A percentile compares a stretch with the other conserved stretches of the same genome.
Evolutionary conservation across 2,329 filamentous ascomycete species (phyloP).

Genomic region (Penicillium occitanis): DNA sequence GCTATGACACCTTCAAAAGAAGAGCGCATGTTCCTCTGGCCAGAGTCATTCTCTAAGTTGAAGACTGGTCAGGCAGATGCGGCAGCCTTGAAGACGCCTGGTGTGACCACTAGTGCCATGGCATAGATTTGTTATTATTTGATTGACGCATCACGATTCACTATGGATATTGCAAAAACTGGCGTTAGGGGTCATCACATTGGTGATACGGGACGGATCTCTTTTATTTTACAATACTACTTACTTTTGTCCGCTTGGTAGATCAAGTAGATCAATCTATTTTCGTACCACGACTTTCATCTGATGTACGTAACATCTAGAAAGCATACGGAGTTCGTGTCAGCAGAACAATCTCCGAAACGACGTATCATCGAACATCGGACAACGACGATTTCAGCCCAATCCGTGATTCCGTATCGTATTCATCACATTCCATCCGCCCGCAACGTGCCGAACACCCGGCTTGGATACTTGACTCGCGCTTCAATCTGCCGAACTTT

Average conservation of each 20-base stretch:
- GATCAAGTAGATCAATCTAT: not conserved
- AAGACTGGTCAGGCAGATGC: slow-evolving; percentile 29
- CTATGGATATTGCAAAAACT: not conserved
- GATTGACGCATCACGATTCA: not conserved
- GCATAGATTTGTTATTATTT: not conserved
- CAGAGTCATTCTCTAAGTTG: slow-evolving; percentile 56
- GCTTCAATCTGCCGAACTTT: not conserved
- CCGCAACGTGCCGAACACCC: slow-evolving; percentile 6
- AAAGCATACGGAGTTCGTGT: not conserved
- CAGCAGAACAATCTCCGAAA: not conserved
- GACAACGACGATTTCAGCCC: not conserved
- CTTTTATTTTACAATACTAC: not conserved
- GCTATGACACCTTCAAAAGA: slow-evolving; percentile 55
- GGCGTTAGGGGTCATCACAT: slow-evolving; percentile 1
- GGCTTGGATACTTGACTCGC: not conserved
- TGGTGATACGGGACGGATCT: not conserved
- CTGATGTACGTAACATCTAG: not conserved
- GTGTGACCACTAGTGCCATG: not conserved
- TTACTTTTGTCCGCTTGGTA: not conserved
- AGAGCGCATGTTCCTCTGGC: slow-evolving; percentile 65
- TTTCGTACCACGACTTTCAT: not conserved
- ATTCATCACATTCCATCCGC: not conserved
- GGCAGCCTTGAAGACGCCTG: slow-evolving; percentile 3
- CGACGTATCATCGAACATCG: not conserved
- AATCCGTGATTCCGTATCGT: not conserved